These are phyloP conservation scores for Pleurotus tuoliensis DNA, from an alignment of 768 basidiomycete species.

Conservation along the genomic window DNA sequence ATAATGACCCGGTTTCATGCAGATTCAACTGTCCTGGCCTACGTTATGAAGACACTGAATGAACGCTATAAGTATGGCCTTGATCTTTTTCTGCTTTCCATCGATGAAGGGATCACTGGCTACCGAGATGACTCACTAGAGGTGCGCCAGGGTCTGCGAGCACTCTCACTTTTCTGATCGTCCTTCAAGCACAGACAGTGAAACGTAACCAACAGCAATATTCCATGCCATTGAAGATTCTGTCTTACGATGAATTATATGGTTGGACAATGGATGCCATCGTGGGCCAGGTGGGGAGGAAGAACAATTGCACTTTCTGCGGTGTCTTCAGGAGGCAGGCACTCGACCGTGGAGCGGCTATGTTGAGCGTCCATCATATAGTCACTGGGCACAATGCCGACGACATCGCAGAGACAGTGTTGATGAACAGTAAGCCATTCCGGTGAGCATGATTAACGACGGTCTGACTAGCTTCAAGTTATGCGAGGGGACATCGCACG, in stretches of 20 bases:
- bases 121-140: slow-evolving; percentile 97
- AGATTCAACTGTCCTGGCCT: slow-evolving; percentile 98
- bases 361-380: slow-evolving; percentile 90
- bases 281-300: slow-evolving; percentile 90
- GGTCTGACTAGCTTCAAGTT: slow-evolving; percentile 42
- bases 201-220: slow-evolving; percentile 97
- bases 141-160: slow-evolving; percentile 35
- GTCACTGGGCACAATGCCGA: slow-evolving; percentile 99
- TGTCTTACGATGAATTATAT: slow-evolving; percentile 94
- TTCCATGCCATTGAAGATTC: slow-evolving; percentile 90
- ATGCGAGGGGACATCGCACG: slow-evolving; percentile 98
- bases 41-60: slow-evolving; percentile 95
- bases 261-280: slow-evolving; percentile 99
- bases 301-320: slow-evolving; percentile 99
- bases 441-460: no score
- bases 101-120: slow-evolving; percentile 98
- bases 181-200: slow-evolving; percentile 64
- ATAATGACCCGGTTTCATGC: slow-evolving; percentile 10
- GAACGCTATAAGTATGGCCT: slow-evolving; percentile 92
- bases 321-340: slow-evolving; percentile 97
- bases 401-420: slow-evolving; percentile 96
- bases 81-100: slow-evolving; percentile 87
- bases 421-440: slow-evolving; percentile 82
- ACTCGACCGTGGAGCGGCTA: slow-evolving; percentile 88
- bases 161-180: background rate